Base-by-base conservation (phyloP, 2,329 filamentous ascomycete genomes). In the Colletotrichum sp. region DNA sequence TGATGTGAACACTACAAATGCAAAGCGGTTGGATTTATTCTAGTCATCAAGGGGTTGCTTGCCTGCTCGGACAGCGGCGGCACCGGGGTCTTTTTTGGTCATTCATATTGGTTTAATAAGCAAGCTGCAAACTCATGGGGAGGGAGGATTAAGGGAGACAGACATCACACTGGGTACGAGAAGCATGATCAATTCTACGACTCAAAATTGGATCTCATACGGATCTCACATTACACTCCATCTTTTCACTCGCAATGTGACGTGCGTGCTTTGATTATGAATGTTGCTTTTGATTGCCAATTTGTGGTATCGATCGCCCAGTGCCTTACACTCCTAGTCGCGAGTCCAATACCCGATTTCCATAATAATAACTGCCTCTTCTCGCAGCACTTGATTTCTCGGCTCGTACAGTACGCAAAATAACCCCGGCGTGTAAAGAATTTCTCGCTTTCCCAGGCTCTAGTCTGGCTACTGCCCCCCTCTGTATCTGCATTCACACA, bases 261-360 rank as follows among this genome's bases (percentile, higher is more conserved):
- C 3, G 6, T 52, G 3, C 19, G 6, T 22, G 12, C 12, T 19
- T 15, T 65, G 6, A 16, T 71, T 49, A 27, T 66, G 8, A 49
- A 64, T 52, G 19, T 70, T 69, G 63, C 63, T 72, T 75, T 75
- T 75, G 32, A 64, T 72, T 75, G 69, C 63, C 63, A 75, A 72
- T 72, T 72, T 72, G 69, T 70, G 68, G 73, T 75, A 75, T 75
- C 63, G 72, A 75, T 75, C 69, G 72, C 55, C 62, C 73, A 8
- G 19, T 75, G 70, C 69, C 73, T 29, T 15, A 68, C 69, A 64
- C 73, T 75, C 72, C 69, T 19, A 68, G 63, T 32, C 69, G 69
- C 62, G 39, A 68, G 32, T 55, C 44, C 66, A 49, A 52, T 36
- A 9, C 57, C 39, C 63, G 63, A 68, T 68, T 63, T 71, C 63